Base-by-base conservation (phyloP, 140 eudicot genomes). In the Bidens hawaiensis region DNA sequence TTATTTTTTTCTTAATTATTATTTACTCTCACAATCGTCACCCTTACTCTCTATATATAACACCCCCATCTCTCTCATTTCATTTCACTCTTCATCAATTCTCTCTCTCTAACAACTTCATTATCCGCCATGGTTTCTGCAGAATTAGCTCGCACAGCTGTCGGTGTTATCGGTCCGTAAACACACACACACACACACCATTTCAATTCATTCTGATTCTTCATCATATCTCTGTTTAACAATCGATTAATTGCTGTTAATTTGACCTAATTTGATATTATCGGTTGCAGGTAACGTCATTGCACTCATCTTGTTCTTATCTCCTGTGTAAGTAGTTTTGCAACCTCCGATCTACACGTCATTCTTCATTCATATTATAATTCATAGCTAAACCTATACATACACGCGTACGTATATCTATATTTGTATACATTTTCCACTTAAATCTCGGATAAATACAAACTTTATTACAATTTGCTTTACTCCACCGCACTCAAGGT, bases 241-340 rank as follows among this genome's bases (percentile, higher is more conserved):
- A n/a, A 21, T 63, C 31, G 16, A 34, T 15, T 24, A 10, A 28
- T 19, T 56, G 4, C 4, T 27, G 14, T 30, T 17, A 30, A 30
- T 36, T 38, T 38, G 15, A 11, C 13, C 23, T 65, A 2, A 38
- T 19, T 46, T 67, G 24, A 34, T 62, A 21, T 46, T 64, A 24
- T 42, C 62, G 15, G 28, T 76, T 74, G 58, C 94, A 90, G 97
- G 97, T 64, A 90, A 90, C 71, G 59, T 84, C 71, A 90, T 76
- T 31, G 78, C 97, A 15, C 83, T 87, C 78, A 64, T 80, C 56
- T 25, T 90, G 80, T 87, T 90, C 78, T 61, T 84, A 77, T 90
- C 97, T 47, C 97, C 97, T 5, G 83, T 84, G 97, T 90, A 80
- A 79, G 97, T 62, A n/a, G n/a, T n/a, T 57, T 27, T 42, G 28